Conservation (phyloP, 345 rosid species). For the Dovyalis caffra region DNA sequence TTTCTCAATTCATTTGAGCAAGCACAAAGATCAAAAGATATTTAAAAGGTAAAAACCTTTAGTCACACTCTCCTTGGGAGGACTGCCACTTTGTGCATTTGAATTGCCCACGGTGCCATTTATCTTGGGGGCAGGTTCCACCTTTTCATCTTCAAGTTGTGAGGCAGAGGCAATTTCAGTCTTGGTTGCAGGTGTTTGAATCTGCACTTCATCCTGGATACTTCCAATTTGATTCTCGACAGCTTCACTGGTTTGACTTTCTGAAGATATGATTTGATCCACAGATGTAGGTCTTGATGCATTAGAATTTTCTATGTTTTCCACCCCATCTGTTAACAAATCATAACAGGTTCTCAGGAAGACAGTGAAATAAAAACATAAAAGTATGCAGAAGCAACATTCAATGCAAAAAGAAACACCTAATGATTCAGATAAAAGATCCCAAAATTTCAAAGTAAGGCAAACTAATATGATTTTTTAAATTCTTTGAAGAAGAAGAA, state of each 20-base stretch:
- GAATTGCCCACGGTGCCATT: conserved; percentile 32
- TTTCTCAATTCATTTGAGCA: not conserved
- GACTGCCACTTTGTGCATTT: conserved; percentile 26
- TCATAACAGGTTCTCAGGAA: conserved; percentile 1
- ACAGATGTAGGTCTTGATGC: conserved; percentile 27
- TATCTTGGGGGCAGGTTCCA: conserved; percentile 35
- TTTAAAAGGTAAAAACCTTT: conserved; percentile 40
- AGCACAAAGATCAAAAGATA: conserved; percentile 2
- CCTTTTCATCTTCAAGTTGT: conserved; percentile 29
- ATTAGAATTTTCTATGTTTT: conserved; percentile 38
- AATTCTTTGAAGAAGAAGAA: too few species aligned
- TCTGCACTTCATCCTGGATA: conserved; percentile 37
- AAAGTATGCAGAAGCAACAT: too few species aligned
- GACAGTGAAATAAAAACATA: not conserved
- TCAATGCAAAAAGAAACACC: not conserved
- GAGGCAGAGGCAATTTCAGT: conserved; percentile 30
- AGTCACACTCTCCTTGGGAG: conserved; percentile 25
- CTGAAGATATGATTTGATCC: conserved; percentile 33
- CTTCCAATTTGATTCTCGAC: conserved; percentile 31
- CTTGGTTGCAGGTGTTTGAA: conserved; percentile 39
- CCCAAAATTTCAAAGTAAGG: not conserved
- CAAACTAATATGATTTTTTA: not conserved
- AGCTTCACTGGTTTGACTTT: conserved; percentile 36
- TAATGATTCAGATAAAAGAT: not conserved
- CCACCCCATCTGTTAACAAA: conserved; percentile 32